phyloP scores from a whole-genome alignment of 2,329 filamentous ascomycete species.

The Ambrosiella xylebori region DNA sequence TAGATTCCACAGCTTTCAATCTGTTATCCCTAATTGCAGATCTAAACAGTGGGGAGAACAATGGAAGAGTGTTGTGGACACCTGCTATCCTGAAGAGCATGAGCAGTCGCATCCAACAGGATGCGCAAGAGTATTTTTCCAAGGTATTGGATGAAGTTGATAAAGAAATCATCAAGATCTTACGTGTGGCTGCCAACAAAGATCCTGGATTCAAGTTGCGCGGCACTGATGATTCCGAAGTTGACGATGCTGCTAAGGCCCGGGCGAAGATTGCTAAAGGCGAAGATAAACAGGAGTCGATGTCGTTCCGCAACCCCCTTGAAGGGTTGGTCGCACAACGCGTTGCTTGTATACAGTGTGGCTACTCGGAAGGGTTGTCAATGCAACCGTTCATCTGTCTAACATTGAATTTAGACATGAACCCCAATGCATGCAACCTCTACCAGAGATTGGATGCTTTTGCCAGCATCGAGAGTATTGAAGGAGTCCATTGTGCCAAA shows the following conservation, averaged over 20 bases:
- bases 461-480: conserved; percentile 67
- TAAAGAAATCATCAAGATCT: conserved; percentile 46
- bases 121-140: conserved; percentile 93
- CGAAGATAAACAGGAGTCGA: conserved; percentile 23
- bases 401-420: conserved; percentile 60
- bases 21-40: conserved; percentile 51
- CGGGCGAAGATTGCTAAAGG: conserved; percentile 23
- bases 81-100: conserved; percentile 70
- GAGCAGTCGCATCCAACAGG: conserved; percentile 90
- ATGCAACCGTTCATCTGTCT: conserved; percentile 90
- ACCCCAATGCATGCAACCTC: conserved; percentile 47
- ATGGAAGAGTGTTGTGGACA: conserved; percentile 67
- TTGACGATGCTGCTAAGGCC: conserved; percentile 24
- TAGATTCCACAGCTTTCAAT: conserved; percentile 21
- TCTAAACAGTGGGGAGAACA: conserved; percentile 51
- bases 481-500: conserved; percentile 78
- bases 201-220: conserved; percentile 13
- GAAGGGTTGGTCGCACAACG: conserved; percentile 79
- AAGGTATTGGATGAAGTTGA: conserved; percentile 76
- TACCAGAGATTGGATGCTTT: conserved; percentile 70
- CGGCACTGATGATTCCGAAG: conserved; percentile 21
- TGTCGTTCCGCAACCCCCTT: conserved; percentile 50
- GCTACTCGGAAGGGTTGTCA: conserved; percentile 71
- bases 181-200: conserved; percentile 9
- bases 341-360: conserved; percentile 72